Conservation (phyloP, 1,284 basidiomycete genomes). For the Ustilago tritici region DNA sequence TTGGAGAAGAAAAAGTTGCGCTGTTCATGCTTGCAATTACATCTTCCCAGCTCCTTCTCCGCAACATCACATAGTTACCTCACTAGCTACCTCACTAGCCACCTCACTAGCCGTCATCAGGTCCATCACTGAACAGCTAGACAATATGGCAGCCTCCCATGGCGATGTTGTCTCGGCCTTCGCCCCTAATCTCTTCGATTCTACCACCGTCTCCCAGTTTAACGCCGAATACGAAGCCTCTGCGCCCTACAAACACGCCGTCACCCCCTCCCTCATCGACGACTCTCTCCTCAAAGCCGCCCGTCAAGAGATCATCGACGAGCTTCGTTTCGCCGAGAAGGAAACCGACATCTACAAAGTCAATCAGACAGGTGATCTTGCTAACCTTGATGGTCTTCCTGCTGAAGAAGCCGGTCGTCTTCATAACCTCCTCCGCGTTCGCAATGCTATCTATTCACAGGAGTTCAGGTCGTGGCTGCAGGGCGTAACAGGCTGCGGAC, state of each 20-base stretch:
- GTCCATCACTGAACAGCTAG: background rate
- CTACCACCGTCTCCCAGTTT: constrained; percentile 35
- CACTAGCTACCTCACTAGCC: background rate
- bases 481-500: constrained; percentile 90
- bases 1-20: constrained; percentile 10
- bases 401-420: constrained; percentile 61
- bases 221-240: constrained; percentile 55
- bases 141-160: constrained; percentile 24
- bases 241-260: constrained; percentile 83
- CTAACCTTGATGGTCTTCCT: constrained; percentile 85
- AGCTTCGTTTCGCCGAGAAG: constrained; percentile 93
- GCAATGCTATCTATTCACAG: constrained; percentile 90
- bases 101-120: background rate
- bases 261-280: constrained; percentile 85
- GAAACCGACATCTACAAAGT: constrained; percentile 99
- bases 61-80: background rate
- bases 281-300: constrained; percentile 82
- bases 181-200: constrained; percentile 46
- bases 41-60: background rate
- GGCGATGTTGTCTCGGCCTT: constrained; percentile 46
- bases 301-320: constrained; percentile 82
- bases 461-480: constrained; percentile 87
- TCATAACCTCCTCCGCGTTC: constrained; percentile 75
- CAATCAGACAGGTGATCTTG: constrained; percentile 96
- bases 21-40: background rate